Percentiles rank a stretch among this genome's conserved stretches.
Evolutionary conservation across 1,284 basidiomycete genomes (phyloP).

Genomic region (Austroboletus niveus): DNA sequence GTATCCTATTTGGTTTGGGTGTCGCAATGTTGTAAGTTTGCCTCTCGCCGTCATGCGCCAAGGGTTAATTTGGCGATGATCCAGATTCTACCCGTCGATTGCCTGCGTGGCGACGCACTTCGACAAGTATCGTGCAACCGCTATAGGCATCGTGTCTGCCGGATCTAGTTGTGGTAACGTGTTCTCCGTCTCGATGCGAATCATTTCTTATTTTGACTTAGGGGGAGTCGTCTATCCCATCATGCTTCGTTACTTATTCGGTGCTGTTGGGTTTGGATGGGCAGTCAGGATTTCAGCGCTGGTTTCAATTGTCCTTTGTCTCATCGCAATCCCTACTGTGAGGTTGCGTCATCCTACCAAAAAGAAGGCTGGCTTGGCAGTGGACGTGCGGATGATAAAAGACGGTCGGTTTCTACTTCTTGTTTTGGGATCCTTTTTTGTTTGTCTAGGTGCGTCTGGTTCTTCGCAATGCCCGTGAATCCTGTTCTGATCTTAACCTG

Average conservation of each 20-base stretch:
- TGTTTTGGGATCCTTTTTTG: slow-evolving; percentile 46
- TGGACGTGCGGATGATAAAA: slow-evolving; percentile 36
- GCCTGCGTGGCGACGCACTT: slow-evolving; percentile 57
- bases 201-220: slow-evolving; percentile 23
- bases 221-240: slow-evolving; percentile 70
- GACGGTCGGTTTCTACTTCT: slow-evolving; percentile 48
- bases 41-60: background rate
- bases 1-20: slow-evolving; percentile 57
- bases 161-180: slow-evolving; percentile 53
- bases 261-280: slow-evolving; percentile 58
- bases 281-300: slow-evolving; percentile 51
- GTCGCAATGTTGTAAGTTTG: slow-evolving; percentile 53
- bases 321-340: slow-evolving; percentile 42
- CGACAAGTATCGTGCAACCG: slow-evolving; percentile 55
- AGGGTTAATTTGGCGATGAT: slow-evolving; percentile 13
- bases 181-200: slow-evolving; percentile 14
- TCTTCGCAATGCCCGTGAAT: background rate
- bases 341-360: slow-evolving; percentile 19
- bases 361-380: slow-evolving; percentile 23
- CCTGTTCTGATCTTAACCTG: slow-evolving; percentile 43
- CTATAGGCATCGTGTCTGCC: slow-evolving; percentile 51
- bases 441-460: slow-evolving; percentile 41
- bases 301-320: slow-evolving; percentile 41
- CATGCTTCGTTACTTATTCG: slow-evolving; percentile 58
- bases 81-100: slow-evolving; percentile 57